phyloP scores from a whole-genome alignment of 2,329 filamentous ascomycete species.

The Tothia fuscella region DNA sequence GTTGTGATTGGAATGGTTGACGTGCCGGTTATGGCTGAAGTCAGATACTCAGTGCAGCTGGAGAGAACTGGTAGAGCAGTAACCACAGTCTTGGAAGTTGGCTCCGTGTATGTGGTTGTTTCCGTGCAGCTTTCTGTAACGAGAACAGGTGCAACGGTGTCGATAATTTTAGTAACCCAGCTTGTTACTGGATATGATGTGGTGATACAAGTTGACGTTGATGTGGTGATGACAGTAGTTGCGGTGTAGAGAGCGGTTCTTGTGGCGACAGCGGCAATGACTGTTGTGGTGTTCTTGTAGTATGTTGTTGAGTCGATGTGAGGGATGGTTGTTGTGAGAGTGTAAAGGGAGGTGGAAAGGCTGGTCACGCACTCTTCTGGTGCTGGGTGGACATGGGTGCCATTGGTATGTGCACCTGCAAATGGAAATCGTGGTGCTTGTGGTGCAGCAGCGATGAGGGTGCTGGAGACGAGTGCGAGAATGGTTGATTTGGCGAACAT shows the following conservation, averaged over 20 bases:
- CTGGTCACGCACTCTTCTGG: background rate
- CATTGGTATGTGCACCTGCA: background rate
- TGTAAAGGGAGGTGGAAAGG: background rate
- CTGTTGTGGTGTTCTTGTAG: background rate
- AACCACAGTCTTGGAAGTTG: background rate
- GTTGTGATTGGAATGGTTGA: background rate
- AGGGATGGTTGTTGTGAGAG: background rate
- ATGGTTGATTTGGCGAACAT: slow-evolving; percentile 4
- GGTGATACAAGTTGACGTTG: background rate
- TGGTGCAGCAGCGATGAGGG: background rate
- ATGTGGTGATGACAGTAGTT: background rate
- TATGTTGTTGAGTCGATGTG: background rate
- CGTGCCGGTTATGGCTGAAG: background rate
- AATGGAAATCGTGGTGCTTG: background rate
- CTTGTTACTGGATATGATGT: slow-evolving; percentile 2
- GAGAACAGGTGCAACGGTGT: background rate
- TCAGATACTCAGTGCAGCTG: slow-evolving; percentile 5
- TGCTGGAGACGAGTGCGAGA: background rate
- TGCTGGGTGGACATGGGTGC: background rate
- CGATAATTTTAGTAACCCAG: background rate
- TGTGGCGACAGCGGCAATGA: background rate
- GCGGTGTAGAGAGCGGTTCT: background rate
- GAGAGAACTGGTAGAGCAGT: background rate
- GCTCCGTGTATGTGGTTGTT: background rate
- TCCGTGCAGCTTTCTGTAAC: slow-evolving; percentile 1